Conservation (phyloP, 139 green algal species). For the Tetradesmus obliquus region DNA sequence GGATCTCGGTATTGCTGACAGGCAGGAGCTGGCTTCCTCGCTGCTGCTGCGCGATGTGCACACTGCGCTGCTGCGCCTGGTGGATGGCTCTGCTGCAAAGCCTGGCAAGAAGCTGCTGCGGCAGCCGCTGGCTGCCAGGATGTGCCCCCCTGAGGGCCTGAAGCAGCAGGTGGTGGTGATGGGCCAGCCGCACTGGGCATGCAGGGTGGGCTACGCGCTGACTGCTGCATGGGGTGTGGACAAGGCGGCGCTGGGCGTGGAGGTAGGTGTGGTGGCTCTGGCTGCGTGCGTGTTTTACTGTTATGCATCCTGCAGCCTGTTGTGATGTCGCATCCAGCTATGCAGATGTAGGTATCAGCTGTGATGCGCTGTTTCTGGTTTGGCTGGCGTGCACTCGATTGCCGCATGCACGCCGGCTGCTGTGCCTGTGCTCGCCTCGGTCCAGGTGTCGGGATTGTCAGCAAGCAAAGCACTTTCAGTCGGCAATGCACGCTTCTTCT, state of each 20-base stretch:
- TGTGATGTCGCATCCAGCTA: too few relatives aligned
- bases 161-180: constrained; percentile 11
- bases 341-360: too few relatives aligned
- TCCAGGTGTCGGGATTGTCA: too few relatives aligned
- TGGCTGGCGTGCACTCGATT: too few relatives aligned
- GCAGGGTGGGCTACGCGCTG: constrained; percentile 14
- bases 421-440: too few relatives aligned
- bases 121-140: constrained; percentile 25
- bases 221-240: not conserved
- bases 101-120: constrained; percentile 53
- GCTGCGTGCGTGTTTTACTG: not conserved
- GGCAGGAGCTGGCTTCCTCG: not conserved
- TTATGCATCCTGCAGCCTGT: not conserved
- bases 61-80: constrained; percentile 62
- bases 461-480: not conserved
- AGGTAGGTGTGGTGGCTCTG: not conserved
- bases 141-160: constrained; percentile 2
- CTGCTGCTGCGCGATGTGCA: constrained; percentile 81
- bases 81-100: constrained; percentile 53
- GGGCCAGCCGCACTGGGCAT: constrained; percentile 22
- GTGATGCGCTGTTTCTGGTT: too few relatives aligned
- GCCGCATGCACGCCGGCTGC: too few relatives aligned
- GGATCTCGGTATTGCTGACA: constrained; percentile 35
- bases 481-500: not conserved
- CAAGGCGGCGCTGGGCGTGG: not conserved